phyloP scores from a whole-genome alignment of 179 eudicot species.

The Corrigiola litoralis region DNA sequence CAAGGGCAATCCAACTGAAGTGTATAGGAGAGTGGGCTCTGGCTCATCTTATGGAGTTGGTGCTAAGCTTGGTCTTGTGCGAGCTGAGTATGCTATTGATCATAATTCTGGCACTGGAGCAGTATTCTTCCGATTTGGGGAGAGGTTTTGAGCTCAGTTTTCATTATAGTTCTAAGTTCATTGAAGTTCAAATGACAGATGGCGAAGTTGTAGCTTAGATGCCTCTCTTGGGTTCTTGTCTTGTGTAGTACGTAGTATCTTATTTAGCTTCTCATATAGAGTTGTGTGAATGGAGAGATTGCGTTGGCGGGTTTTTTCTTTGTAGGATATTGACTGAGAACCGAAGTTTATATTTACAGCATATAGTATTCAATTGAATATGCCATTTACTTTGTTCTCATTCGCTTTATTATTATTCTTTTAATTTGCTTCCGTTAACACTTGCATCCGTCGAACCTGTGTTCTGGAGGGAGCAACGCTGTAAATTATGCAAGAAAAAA shows the following conservation, averaged over 20 bases:
- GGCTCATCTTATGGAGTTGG: constrained; percentile 96
- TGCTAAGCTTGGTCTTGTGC: constrained; percentile 75
- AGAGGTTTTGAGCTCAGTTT: constrained; percentile 65
- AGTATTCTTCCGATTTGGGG: constrained; percentile 88
- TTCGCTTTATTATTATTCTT: no score
- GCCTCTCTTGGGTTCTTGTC: no score
- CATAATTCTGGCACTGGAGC: constrained; percentile 89
- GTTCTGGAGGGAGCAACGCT: no score
- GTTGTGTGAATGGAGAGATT: constrained; percentile 14
- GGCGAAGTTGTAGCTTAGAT: not conserved
- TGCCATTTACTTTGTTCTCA: not conserved
- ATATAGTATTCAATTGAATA: not conserved
- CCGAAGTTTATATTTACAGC: constrained; percentile 1
- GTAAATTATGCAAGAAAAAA: no score
- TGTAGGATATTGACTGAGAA: not conserved
- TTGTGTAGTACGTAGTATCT: no score
- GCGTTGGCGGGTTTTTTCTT: not conserved
- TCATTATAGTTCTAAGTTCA: constrained; percentile 3
- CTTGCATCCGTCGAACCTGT: no score
- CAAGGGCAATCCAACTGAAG: constrained; percentile 95
- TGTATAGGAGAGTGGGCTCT: constrained; percentile 78
- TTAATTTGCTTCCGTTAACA: no score
- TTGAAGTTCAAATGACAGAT: not conserved
- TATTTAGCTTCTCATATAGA: constrained; percentile 18
- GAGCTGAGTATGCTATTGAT: constrained; percentile 93